Conservation (phyloP, 108 stramenopile species). For the Cyclotella cryptica region DNA sequence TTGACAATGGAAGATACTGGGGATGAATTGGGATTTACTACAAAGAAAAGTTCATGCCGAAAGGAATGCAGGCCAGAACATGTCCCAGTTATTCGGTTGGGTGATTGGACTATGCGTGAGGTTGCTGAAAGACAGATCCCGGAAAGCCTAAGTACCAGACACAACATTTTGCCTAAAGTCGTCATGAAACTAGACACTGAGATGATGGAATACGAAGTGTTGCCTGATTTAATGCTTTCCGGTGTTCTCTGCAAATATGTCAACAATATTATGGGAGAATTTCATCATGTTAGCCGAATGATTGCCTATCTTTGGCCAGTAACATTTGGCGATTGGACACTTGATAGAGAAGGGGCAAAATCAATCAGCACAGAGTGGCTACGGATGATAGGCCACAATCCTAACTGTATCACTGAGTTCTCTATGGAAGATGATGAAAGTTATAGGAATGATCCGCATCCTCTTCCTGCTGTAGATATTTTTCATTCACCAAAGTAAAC, state of each 20-base stretch:
- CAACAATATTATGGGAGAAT: constrained; percentile 49
- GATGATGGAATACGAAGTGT: constrained; percentile 42
- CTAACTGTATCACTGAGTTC: no score
- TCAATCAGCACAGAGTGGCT: no score
- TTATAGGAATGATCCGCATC: no score
- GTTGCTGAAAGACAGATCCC: constrained; percentile 41
- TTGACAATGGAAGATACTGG: not conserved
- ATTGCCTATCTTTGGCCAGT: no score
- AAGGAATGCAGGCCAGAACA: constrained; percentile 10
- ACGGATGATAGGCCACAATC: no score
- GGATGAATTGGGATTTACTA: constrained; percentile 33
- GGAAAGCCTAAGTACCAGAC: not conserved
- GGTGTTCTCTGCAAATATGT: constrained; percentile 34
- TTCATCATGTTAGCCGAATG: no score
- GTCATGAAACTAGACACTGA: constrained; percentile 56
- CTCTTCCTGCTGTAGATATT: no score
- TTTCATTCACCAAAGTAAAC: no score
- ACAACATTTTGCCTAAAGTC: constrained; percentile 19
- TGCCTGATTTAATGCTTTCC: constrained; percentile 35
- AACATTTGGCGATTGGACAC: no score
- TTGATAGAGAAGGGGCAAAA: no score
- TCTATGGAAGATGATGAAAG: no score
- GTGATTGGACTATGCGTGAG: constrained; percentile 43
- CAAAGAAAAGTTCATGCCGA: constrained; percentile 24
- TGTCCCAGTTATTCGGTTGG: constrained; percentile 37